Conservation (phyloP, 108 stramenopile species). For the Fragilaria crotonensis region DNA sequence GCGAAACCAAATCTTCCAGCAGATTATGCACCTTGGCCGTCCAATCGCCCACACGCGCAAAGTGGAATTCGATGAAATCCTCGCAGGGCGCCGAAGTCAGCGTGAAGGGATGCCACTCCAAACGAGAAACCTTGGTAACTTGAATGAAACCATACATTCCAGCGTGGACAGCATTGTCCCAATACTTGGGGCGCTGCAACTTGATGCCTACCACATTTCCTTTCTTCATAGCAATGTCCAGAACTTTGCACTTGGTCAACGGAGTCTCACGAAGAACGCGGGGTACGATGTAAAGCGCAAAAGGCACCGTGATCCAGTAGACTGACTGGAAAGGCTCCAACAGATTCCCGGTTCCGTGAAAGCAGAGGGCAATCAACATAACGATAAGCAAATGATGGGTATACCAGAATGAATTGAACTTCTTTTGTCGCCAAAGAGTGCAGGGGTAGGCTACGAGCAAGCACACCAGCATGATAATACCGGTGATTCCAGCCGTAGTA, state of each 20-base stretch:
- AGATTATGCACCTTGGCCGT: conserved; percentile 4
- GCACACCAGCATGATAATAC: conserved; percentile 5
- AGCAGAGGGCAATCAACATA: conserved; percentile 9
- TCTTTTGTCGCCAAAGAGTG: conserved; percentile 1
- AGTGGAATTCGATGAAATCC: conserved; percentile 17
- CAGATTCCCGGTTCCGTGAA: conserved; percentile 12
- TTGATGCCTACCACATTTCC: conserved; percentile 7
- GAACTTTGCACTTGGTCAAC: background rate
- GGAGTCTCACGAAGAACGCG: conserved; percentile 9
- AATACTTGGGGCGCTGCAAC: conserved; percentile 4
- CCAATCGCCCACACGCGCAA: conserved; percentile 7
- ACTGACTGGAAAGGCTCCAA: conserved; percentile 10
- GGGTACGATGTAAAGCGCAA: conserved; percentile 5
- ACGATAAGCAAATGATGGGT: conserved; percentile 9
- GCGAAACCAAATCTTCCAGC: background rate
- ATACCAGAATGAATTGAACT: conserved; percentile 10
- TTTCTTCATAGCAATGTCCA: conserved; percentile 5
- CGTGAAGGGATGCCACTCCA: conserved; percentile 20
- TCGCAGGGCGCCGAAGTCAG: conserved; percentile 9
- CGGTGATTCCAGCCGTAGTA: conserved; percentile 6
- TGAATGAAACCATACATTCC: conserved; percentile 18
- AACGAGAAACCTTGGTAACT: conserved; percentile 5
- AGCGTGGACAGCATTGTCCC: background rate
- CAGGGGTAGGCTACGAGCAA: conserved; percentile 2
- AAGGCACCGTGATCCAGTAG: conserved; percentile 15